Conservation (phyloP, 75 land plant species). For the Chamaecyparis obtusa region DNA sequence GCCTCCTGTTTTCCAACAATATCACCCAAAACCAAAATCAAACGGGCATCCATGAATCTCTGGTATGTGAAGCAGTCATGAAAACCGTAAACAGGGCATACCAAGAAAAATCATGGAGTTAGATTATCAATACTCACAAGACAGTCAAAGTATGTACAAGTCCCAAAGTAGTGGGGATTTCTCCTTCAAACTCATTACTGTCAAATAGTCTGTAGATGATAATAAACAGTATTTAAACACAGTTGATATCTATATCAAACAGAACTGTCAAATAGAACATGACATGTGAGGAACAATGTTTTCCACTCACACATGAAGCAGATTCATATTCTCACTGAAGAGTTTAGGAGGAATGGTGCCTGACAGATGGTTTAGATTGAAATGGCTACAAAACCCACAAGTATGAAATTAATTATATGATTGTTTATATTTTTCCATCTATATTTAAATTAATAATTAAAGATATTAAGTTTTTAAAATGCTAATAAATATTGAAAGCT, state of each 20-base stretch:
- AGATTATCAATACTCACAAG: conserved; percentile 11
- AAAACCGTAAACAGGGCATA: background rate
- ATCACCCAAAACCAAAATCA: background rate
- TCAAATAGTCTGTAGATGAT: conserved; percentile 14
- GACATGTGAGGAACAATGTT: background rate
- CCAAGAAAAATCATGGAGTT: background rate
- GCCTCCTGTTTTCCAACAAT: conserved; percentile 8
- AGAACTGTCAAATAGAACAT: too few relatives aligned
- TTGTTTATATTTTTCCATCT: too few relatives aligned
- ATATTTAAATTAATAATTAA: too few relatives aligned
- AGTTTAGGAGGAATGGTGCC: conserved; percentile 51
- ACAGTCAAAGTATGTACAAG: background rate
- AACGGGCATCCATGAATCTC: conserved; percentile 24
- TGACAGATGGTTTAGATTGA: conserved; percentile 50
- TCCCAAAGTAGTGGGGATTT: conserved; percentile 14
- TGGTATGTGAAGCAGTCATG: conserved; percentile 22
- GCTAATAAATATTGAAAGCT: too few relatives aligned
- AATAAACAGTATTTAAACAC: background rate
- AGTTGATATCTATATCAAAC: background rate
- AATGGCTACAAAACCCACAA: conserved; percentile 39
- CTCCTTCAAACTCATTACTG: conserved; percentile 14
- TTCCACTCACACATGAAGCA: conserved; percentile 26
- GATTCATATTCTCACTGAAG: conserved; percentile 38
- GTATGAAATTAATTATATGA: too few relatives aligned
- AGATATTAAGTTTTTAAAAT: too few relatives aligned